Evolutionary conservation across 257 asterid genomes (phyloP).

Genomic region (Parsonsia alboflavescens): DNA sequence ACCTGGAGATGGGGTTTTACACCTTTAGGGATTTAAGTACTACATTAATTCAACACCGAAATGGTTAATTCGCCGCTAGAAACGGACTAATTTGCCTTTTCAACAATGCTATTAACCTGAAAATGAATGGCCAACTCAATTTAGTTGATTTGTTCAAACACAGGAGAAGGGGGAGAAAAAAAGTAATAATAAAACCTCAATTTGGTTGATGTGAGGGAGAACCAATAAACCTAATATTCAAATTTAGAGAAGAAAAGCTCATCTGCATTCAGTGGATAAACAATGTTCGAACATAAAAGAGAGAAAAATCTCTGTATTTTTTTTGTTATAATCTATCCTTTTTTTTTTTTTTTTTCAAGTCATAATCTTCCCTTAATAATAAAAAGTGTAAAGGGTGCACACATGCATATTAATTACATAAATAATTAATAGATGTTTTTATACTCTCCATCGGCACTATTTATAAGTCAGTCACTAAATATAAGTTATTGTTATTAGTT

Average conservation of each 20-base stretch:
- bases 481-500: no score
- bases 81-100: not conserved
- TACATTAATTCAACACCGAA: no score
- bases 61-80: not conserved
- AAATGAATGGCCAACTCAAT: conserved; percentile 8
- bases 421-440: no score
- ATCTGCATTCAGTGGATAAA: not conserved
- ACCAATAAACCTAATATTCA: conserved; percentile 1
- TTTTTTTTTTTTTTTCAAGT: no score
- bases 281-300: not conserved
- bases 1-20: not conserved
- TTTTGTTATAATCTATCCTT: no score
- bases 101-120: not conserved
- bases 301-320: not conserved
- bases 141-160: not conserved
- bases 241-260: not conserved
- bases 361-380: no score
- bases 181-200: not conserved
- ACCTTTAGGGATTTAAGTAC: not conserved
- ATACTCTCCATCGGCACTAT: no score
- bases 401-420: no score
- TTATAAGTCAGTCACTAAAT: no score
- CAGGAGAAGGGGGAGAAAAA: not conserved
- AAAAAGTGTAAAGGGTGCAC: no score
- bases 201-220: conserved; percentile 7